These are phyloP conservation scores for Aspergillus puulaauensis DNA, from an alignment of 2,329 filamentous ascomycete species.

Conservation along the genomic window DNA sequence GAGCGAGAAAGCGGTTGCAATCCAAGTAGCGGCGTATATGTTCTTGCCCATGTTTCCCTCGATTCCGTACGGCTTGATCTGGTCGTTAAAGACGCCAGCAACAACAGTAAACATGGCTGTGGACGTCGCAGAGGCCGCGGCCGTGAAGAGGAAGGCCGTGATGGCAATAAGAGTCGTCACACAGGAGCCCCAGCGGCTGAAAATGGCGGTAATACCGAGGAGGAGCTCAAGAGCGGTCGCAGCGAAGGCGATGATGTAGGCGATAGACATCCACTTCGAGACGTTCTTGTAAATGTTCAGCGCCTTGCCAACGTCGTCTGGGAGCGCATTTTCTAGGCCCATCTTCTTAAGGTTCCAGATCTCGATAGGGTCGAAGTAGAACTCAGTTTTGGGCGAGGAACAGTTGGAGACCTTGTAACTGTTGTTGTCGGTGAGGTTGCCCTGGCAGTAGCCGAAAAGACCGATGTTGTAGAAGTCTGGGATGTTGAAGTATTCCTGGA, in stretches of 20 bases:
- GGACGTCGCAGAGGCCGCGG: slow-evolving; percentile 69
- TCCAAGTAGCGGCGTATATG: slow-evolving; percentile 74
- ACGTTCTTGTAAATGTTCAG: slow-evolving; percentile 73
- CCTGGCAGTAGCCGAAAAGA: slow-evolving; percentile 84
- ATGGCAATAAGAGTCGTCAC: slow-evolving; percentile 74
- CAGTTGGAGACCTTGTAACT: slow-evolving; percentile 59
- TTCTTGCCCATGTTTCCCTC: slow-evolving; percentile 63
- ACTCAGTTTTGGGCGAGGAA: slow-evolving; percentile 70
- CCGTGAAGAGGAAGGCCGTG: slow-evolving; percentile 55
- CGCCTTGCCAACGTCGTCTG: slow-evolving; percentile 64
- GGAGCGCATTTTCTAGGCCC: slow-evolving; percentile 62
- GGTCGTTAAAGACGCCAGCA: slow-evolving; percentile 64
- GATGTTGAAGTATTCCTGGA: slow-evolving; percentile 55
- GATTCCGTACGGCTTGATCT: slow-evolving; percentile 71
- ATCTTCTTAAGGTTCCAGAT: slow-evolving; percentile 61
- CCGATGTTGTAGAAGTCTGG: slow-evolving; percentile 76
- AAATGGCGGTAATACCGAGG: slow-evolving; percentile 78
- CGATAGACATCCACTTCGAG: slow-evolving; percentile 78
- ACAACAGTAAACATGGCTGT: slow-evolving; percentile 73
- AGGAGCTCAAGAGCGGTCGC: slow-evolving; percentile 70
- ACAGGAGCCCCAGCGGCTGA: slow-evolving; percentile 77
- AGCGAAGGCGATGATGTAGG: slow-evolving; percentile 72
- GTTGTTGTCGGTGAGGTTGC: slow-evolving; percentile 55
- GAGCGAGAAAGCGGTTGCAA: slow-evolving; percentile 74
- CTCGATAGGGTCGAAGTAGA: slow-evolving; percentile 71